These are phyloP conservation scores for Dipodascopsis uninucleata DNA, from an alignment of 805 yeast species.

Conservation along the genomic window DNA sequence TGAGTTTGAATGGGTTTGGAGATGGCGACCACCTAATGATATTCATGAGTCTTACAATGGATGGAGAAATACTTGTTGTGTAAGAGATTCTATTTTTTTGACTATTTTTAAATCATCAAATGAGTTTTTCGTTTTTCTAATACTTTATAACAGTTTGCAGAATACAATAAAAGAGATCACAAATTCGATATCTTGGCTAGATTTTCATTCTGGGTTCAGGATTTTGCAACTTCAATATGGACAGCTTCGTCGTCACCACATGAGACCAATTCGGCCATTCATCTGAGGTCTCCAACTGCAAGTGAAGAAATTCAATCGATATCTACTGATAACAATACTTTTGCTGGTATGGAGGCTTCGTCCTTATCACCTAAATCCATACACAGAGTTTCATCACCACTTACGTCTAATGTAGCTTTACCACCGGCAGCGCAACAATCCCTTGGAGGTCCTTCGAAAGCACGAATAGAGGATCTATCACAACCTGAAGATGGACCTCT, in stretches of 20 bases:
- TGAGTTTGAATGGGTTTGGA: conserved; percentile 36
- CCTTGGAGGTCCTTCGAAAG: background rate
- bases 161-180: conserved; percentile 38
- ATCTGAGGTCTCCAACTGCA: too few species aligned
- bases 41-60: conserved; percentile 28
- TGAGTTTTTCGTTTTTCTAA: background rate
- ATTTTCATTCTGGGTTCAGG: conserved; percentile 37
- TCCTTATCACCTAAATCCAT: conserved; percentile 1
- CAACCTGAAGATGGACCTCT: conserved; percentile 46
- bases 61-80: conserved; percentile 36
- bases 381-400: background rate
- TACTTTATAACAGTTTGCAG: conserved; percentile 37
- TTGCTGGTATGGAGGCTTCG: background rate
- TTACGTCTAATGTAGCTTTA: background rate
- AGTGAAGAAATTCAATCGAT: background rate
- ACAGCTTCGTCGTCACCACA: conserved; percentile 14
- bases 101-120: too few species aligned
- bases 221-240: conserved; percentile 16
- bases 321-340: background rate
- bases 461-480: conserved; percentile 28
- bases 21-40: conserved; percentile 31
- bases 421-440: background rate
- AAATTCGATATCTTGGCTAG: conserved; percentile 34
- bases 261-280: background rate
- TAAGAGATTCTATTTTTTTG: conserved; percentile 2